Evolutionary conservation across 176 grass and related monocot species (phyloP), one percentile per base, ranked within the genome.

Genomic region (Ampelocalamus luodianensis): DNA sequence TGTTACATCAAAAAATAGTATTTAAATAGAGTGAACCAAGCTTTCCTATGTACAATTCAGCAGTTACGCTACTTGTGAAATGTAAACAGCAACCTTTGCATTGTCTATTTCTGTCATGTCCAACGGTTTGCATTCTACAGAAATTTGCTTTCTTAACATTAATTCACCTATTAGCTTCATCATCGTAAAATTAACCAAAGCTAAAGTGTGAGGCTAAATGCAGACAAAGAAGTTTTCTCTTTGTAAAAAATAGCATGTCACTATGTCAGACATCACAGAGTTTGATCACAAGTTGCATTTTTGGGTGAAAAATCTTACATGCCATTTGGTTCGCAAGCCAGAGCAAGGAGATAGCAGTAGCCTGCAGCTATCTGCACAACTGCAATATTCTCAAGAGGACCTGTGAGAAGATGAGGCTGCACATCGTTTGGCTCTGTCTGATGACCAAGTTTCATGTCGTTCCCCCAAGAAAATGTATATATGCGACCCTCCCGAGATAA

Each of bases 391-490:
- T 97, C 94, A 63, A 97, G 92, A 80, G 90, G 83, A 6, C 94
- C 92, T 39, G 88, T 51, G 50, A 97, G 90, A 80, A 79, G 83
- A 89, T 83, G 87, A 20, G 94, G 94, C 71, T 88, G 92, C 10
- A 83, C 53, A 78, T 97, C 94, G 17, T 83, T 92, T 70, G 86
- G 90, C 44, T 97, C 94, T 16, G 92, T 94, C 68, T 92, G 92
- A 82, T 97, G 94, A 67, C 94, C 94, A 67, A 97, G 84, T 72
- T 94, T 94, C 65, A 61, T 91, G 9, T 97, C 88, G 13, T 37
- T 89, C 7, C 94, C 94, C 94, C 94, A 97, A 5, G 90, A 97
- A 89, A 97, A 94, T 17, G 92, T 94, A 88, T 92, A 97, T 10
- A 97, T 88, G 10, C 88, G 61, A 15, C 94, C 94, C 73, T 97